phyloP scores from a whole-genome alignment of 805 yeast species.

The Spathaspora girioi region DNA sequence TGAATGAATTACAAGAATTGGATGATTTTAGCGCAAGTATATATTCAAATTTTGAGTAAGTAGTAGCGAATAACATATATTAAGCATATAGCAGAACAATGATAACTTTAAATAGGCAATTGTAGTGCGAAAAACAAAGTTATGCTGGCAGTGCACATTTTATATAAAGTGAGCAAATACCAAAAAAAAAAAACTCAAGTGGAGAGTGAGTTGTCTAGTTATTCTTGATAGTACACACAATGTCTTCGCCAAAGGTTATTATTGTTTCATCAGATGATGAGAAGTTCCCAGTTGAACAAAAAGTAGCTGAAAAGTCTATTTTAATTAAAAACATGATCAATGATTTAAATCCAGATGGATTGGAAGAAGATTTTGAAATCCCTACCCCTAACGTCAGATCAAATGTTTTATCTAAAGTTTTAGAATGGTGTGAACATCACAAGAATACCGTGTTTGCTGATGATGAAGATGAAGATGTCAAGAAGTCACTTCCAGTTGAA shows the following conservation, averaged over 20 bases:
- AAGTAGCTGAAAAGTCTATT: constrained; percentile 83
- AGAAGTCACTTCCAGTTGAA: constrained; percentile 86
- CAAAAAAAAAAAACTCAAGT: background rate
- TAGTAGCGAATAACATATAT: background rate
- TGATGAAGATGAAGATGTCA: constrained; percentile 77
- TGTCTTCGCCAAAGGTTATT: constrained; percentile 30
- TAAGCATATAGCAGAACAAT: background rate
- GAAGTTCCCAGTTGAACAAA: constrained; percentile 68
- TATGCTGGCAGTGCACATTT: background rate
- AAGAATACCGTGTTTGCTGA: constrained; percentile 74
- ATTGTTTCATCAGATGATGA: constrained; percentile 81
- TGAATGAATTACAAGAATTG: constrained; percentile 51
- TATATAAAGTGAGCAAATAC: background rate
- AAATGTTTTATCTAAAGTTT: constrained; percentile 81
- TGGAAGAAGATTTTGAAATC: constrained; percentile 69
- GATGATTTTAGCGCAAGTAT: constrained; percentile 89
- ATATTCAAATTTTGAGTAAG: constrained; percentile 66
- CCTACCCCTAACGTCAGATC: constrained; percentile 91
- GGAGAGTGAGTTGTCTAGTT: too few relatives aligned
- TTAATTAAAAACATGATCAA: constrained; percentile 83
- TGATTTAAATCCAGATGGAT: constrained; percentile 59
- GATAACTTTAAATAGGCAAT: background rate
- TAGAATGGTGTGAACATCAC: constrained; percentile 96
- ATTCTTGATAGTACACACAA: background rate
- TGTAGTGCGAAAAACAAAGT: background rate